Conservation (phyloP, 164 flowering plant species). For the Sextonia rubra region DNA sequence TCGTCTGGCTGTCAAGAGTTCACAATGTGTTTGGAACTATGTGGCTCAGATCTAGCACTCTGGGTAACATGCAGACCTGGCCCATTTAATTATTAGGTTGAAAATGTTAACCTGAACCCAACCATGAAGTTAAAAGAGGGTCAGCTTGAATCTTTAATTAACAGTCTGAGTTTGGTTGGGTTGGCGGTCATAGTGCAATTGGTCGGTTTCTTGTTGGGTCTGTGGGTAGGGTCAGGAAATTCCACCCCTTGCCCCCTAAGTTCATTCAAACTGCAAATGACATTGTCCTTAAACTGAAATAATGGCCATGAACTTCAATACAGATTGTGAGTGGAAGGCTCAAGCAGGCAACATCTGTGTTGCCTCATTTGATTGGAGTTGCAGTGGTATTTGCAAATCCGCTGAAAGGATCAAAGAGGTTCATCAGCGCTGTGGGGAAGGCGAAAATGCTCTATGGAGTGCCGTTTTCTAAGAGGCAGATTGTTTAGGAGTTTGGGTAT, state of each 20-base stretch:
- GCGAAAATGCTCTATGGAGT: slow-evolving; percentile 68
- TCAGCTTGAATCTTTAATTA: neutral
- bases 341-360: slow-evolving; percentile 93
- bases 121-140: neutral
- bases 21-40: too few species aligned
- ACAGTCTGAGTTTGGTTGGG: neutral
- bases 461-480: slow-evolving; percentile 45
- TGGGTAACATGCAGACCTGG: too few species aligned
- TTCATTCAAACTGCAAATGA: neutral
- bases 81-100: too few species aligned
- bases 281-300: neutral
- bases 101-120: too few species aligned
- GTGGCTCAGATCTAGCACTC: too few species aligned
- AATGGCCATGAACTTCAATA: slow-evolving; percentile 3
- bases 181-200: neutral
- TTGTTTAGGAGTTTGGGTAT: slow-evolving; percentile 15
- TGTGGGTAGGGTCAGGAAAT: too few species aligned
- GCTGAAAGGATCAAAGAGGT: slow-evolving; percentile 89
- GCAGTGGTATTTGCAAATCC: slow-evolving; percentile 93
- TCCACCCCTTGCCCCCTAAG: neutral
- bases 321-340: slow-evolving; percentile 98
- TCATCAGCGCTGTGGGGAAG: slow-evolving; percentile 87
- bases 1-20: too few species aligned
- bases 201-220: neutral
- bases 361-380: slow-evolving; percentile 94